Base-by-base conservation (phyloP, 257 asterid genomes). In the Solanum dulcamara region DNA sequence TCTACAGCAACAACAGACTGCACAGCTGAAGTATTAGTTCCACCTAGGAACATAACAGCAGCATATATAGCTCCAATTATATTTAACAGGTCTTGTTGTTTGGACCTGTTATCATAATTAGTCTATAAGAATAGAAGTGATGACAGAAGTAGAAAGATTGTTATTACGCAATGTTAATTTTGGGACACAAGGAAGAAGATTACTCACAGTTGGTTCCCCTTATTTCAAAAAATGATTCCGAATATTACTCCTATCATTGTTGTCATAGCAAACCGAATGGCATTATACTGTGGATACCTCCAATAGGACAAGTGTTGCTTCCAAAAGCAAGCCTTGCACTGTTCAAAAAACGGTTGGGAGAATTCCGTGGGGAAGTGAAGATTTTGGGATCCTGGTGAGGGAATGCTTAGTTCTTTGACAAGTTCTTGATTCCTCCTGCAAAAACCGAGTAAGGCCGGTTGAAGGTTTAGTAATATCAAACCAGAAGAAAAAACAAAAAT, bases 241-340 rank as follows among this genome's bases (percentile, higher is more conserved):
- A 94, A 94, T 86, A 94, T 85, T 66, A 92, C 10, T 35, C 98
- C 98, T 15, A 93, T 88, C 30, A 91, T 18, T 17, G 92, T 68
- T 40, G 98, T 94, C 95, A 94, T 86, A 70, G 89, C 88, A 90
- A 94, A 91, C 86, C 98, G 89, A 84, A 92, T 84, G 80, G 93
- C 87, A 81, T 94, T 94, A 84, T 93, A 94, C 85, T 86, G 90
- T 68, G 98, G 96, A 85, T 94, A 57, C 86, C 97, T 91, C 98
- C 98, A 94, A 51, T 94, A 94, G 42, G 98, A 94, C 79, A 92
- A 88, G 83, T 89, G 75, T 33, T 92, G 94, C 67, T 94, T 94
- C 98, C 98, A 94, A 84, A 94, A 92, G 91, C 98, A 93, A 88
- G 98, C 97, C 85, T 84, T 91, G 88, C 97, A 94, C 48, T 94